Evolutionary conservation across 345 rosid species (phyloP), one percentile per base, ranked within the genome.

Genomic region (Euphorbia lathyris): DNA sequence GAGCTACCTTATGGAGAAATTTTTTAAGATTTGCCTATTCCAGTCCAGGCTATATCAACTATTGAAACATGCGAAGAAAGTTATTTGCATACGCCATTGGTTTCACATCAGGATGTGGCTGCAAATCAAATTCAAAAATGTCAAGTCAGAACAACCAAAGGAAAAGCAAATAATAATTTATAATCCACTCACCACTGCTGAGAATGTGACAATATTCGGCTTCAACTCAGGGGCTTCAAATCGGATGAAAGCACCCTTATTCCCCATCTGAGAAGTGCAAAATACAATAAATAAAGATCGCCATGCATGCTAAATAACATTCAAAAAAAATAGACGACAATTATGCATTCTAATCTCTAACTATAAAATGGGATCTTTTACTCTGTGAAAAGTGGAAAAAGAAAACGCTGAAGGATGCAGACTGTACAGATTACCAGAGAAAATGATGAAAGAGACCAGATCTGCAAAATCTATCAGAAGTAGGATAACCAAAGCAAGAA

Each of bases 1-100:
- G 66, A 51, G 70, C 48, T 38, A 60, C 45, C 63, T 25, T 27
- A 34, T 36, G 26, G 10, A 32, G 52, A 72, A 68, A 73, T 2
- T 8, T 40, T 40, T 66, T 66, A 63, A 29, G 51, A 72, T 40
- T n/a, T n/a, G 52, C 55, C 6, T 17, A 26, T 25, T 32, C 58
- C 65, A 25, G 29, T 27, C 61, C 68, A 20, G 40, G 27, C 25
- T 26, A 23, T 20, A 34, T 3, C 16, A 38, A 58, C 64, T 67
- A 73, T 60, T 66, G 57, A 64, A 69, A 74, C 73, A 69, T 68
- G 5, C 78, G 73, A 3, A 74, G 69, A 57, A 95, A 95, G 77
- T 92, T 88, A 86, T 81, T 92, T 25, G 99, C 97, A 68, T 95
- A 92, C 11, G 98, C 99, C 99, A 95, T 95, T 32, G 99, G 97